Evolutionary conservation across 2,329 filamentous ascomycete species (phyloP).

Genomic region (Phialophora tarda): DNA sequence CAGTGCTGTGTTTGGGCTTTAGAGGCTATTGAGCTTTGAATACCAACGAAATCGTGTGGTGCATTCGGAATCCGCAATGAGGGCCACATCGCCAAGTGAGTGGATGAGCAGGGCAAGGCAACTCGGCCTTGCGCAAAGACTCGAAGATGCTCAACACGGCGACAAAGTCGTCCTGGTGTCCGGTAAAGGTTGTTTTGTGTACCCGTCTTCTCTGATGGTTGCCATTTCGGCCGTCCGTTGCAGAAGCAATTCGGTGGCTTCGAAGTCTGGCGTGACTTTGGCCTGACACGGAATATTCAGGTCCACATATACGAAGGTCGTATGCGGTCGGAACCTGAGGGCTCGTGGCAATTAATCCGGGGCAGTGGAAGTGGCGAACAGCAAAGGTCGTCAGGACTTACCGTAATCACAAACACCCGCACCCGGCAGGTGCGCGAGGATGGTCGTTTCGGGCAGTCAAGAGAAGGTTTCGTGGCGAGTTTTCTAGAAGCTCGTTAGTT

Average conservation of each 20-base stretch:
- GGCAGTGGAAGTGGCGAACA: slow-evolving; percentile 21
- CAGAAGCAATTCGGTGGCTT: not conserved
- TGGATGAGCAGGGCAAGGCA: not conserved
- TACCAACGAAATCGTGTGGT: not conserved
- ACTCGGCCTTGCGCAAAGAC: not conserved
- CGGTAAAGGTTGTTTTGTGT: not conserved
- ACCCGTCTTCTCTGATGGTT: not conserved
- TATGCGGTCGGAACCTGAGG: not conserved
- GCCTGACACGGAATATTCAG: not conserved
- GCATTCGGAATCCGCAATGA: not conserved
- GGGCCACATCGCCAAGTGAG: not conserved
- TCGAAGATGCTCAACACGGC: not conserved
- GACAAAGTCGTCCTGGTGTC: not conserved
- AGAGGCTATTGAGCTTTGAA: not conserved
- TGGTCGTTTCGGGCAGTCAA: not conserved
- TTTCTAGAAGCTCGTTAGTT: not conserved
- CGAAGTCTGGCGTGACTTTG: not conserved
- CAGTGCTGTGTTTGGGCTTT: not conserved
- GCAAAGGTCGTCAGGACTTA: not conserved
- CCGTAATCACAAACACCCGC: not conserved
- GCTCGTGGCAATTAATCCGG: slow-evolving; percentile 11
- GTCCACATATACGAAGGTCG: not conserved
- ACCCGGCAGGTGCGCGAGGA: not conserved
- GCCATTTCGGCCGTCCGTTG: not conserved
- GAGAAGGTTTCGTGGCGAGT: not conserved